Evolutionary conservation across 129 eudicot genomes (phyloP), one percentile per base, ranked within the genome.

Genomic region (Oenanthe sinensis): DNA sequence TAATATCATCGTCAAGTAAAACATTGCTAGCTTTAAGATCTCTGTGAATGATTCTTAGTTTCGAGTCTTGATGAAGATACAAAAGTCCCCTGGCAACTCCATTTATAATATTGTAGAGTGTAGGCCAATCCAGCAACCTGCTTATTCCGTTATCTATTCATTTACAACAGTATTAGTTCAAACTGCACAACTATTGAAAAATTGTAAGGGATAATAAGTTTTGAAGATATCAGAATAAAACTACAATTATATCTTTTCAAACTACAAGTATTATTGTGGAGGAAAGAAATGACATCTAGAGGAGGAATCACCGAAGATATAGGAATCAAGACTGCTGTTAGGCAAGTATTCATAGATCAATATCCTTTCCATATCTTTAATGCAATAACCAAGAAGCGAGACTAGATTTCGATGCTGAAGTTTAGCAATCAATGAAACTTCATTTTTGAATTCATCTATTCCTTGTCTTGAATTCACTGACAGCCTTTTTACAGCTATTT

Each of bases 321-420:
- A 67, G 9, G 60, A 43, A 68, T 78, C 81, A 12, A 78, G 44
- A 46, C 75, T 65, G 54, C 67, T 77, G 47, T 77, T 77, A 9
- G 55, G 49, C 80, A 77, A 58, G 80, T 60, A 77, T 30, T 67
- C 72, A 30, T 67, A 67, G 42, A 67, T 67, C 44, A 67, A 63
- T 63, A 63, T 63, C 71, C 71, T 77, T 24, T 78, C 81, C 24
- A 16, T 22, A 44, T 39, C 42, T 47, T 78, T 60, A 10, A 30
- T 65, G 71, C 71, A 65, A 10, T 37, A 65, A 12, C 71, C 71
- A 8, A 65, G 40, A 28, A 65, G 71, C 16, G 71, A 26, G 4
- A 36, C 73, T 13, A 15, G 73, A 68, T 68, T 68, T 11, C 73
- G 71, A 17, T 65, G 71, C 71, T 65, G 71, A 65, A 65, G 71